Evolutionary conservation across 2,329 filamentous ascomycete species (phyloP), one percentile per base, ranked within the genome.

Genomic region (Dothistroma septosporum): DNA sequence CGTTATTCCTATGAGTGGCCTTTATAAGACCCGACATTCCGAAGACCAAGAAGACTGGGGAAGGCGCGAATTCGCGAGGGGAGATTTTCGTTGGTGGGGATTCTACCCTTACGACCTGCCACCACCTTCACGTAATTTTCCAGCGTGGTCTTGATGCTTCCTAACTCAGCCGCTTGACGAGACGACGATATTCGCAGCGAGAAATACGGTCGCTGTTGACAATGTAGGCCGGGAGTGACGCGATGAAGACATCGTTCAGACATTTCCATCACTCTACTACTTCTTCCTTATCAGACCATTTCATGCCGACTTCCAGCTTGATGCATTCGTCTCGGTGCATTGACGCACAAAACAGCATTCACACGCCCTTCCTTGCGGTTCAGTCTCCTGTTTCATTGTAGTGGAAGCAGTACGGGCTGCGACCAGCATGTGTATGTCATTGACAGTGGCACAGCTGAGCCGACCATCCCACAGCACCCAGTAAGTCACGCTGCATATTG

Each of bases 341-440:
- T 64, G 2, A 49, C 46, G 21, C 3, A 21, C 59, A 53, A 64
- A 53, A 49, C 46, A 56, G 14, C 33, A 48, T 48, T 28, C 49
- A n/a, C 31, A 28, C 31, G 55, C 28, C 55, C 52, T 21, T 50
- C 12, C 10, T 16, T 44, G 37, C 37, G 37, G 11, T 61, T 57
- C 61, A 59, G 59, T 46, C 55, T 48, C 57, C 64, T 62, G 60
- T 60, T 62, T 61, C 64, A 62, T 59, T 53, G 33, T 44, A 48
- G 62, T 66, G 63, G 61, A 55, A 61, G 55, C 57, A 59, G 47
- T 53, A 59, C 54, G 46, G 59, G 55, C 50, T 58, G 53, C 55
- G 62, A 58, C 59, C 68, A 67, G 66, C 66, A 70, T 70, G 69
- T 67, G 64, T 64, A 64, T 64, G 59, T 66, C 64, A 64, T 60